Base-by-base conservation (phyloP, 2,329 filamentous ascomycete genomes). In the Aspergillus amoenus region DNA sequence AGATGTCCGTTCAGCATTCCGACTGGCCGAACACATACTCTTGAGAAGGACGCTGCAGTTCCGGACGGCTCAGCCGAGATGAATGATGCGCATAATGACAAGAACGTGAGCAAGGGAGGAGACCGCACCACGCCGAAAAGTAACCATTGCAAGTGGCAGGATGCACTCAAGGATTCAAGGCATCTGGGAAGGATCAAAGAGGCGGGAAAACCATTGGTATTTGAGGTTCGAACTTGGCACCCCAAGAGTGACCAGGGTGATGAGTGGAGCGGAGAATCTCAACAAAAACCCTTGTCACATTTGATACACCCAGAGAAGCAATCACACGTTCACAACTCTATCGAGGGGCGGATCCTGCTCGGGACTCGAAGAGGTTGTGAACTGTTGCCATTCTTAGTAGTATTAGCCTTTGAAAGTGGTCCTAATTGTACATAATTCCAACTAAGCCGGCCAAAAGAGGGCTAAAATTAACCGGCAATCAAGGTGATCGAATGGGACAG, bases 401-500 rank as follows among this genome's bases (percentile, higher is more conserved):
- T 42, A 45, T 62, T 60, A 52, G 32, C 24, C 21, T 22, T 22
- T 24, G 12, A 43, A 43, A 34, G 2, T 3, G 15, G 9, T 4
- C 8, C 21, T 9, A 50, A 40, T 24, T 50, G 13, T 12, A 3
- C n/a, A n/a, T 48, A 37, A 46, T 37, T 45, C 30, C 37, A 21
- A 22, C 39, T 7, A 27, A 27, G 27, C 8, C 1, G 27, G 27
- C 27, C 8, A 11, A 27, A 46, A 42, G 12, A 32, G 9, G 18
- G 43, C 5, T 42, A 13, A 15, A 48, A 42, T 55, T 32, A 53
- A 27, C 22, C 5, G 1, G 9, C 9, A 52, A 44, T 49, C 2
- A 37, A 55, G 18, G 63, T 62, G 59, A 63, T 60, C 49, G 52
- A 56, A 39, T 40, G 27, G 15, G 40, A 52, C 45, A 44, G 42